Evolutionary conservation across 495 filamentous ascomycete species (phyloP).

Genomic region (Xylaria nigripes): DNA sequence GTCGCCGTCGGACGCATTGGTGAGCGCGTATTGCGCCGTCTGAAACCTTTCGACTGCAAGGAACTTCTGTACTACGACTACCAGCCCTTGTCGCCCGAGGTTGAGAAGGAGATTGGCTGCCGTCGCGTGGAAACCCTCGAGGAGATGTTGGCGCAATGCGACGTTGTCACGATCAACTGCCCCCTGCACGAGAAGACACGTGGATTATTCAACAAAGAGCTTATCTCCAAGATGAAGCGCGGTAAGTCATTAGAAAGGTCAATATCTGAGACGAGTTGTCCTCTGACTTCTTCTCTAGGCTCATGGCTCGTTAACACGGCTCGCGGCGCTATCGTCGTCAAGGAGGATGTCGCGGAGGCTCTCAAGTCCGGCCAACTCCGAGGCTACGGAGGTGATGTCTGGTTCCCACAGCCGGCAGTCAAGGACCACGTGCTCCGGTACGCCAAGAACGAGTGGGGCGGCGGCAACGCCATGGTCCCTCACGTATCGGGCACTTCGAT

Average conservation of each 20-base stretch:
- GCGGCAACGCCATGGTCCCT: slow-evolving; percentile 95
- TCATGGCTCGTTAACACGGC: slow-evolving; percentile 98
- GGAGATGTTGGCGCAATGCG: slow-evolving; percentile 92
- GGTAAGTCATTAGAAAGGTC: slow-evolving; percentile 38
- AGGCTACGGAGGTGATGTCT: slow-evolving; percentile 93
- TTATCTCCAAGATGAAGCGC: slow-evolving; percentile 99
- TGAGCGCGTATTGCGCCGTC: slow-evolving; percentile 90
- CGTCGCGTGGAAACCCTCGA: slow-evolving; percentile 79
- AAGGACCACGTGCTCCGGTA: slow-evolving; percentile 89
- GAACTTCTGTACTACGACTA: slow-evolving; percentile 99
- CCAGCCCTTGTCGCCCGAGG: slow-evolving; percentile 79
- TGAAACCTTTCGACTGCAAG: slow-evolving; percentile 98
- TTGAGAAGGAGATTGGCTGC: slow-evolving; percentile 94
- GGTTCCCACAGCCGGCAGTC: slow-evolving; percentile 79
- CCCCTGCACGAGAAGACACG: slow-evolving; percentile 95
- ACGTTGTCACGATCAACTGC: slow-evolving; percentile 99
- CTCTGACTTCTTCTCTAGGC: slow-evolving; percentile 38
- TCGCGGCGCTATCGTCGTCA: slow-evolving; percentile 96
- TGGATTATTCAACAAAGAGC: slow-evolving; percentile 98
- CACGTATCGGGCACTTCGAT: slow-evolving; percentile 98
- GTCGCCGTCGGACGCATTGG: slow-evolving; percentile 96
- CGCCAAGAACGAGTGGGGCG: slow-evolving; percentile 89
- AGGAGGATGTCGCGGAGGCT: slow-evolving; percentile 95
- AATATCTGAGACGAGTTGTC: not conserved
- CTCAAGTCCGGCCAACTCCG: slow-evolving; percentile 89